Evolutionary conservation across 148 eudicot species (phyloP).

Genomic region (Selenicereus undatus): DNA sequence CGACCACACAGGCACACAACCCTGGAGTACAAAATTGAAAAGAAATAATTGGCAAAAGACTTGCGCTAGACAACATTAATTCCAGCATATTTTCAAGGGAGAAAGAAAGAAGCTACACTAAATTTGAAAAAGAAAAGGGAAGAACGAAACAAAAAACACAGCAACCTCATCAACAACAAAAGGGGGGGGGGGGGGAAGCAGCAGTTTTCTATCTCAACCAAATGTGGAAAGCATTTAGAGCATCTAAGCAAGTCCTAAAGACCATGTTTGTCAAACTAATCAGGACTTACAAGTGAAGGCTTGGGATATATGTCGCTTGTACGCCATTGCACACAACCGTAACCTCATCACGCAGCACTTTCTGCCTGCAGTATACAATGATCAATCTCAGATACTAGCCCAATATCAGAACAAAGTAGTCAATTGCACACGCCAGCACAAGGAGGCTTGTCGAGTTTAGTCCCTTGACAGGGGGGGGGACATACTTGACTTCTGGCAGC

Average conservation of each 20-base stretch:
- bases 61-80: neutral
- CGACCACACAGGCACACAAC: slow-evolving; percentile 77
- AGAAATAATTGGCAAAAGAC: slow-evolving; percentile 5
- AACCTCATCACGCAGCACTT: slow-evolving; percentile 44
- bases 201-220: neutral
- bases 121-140: neutral
- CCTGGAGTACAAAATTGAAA: slow-evolving; percentile 39
- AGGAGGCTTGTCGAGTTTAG: neutral
- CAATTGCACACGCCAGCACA: neutral
- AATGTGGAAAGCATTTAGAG: neutral
- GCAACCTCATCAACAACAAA: neutral
- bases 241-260: neutral
- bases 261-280: neutral
- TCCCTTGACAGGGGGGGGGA: neutral
- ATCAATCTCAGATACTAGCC: neutral
- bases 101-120: neutral
- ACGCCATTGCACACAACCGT: slow-evolving; percentile 77
- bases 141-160: no score
- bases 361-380: slow-evolving; percentile 30
- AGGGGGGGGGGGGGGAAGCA: neutral
- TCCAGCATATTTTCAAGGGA: neutral
- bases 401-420: neutral
- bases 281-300: slow-evolving; percentile 67
- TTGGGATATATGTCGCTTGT: slow-evolving; percentile 67
- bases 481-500: slow-evolving; percentile 44